Base-by-base conservation (phyloP, 2,329 filamentous ascomycete species). In the Penicillium brasilianum region DNA sequence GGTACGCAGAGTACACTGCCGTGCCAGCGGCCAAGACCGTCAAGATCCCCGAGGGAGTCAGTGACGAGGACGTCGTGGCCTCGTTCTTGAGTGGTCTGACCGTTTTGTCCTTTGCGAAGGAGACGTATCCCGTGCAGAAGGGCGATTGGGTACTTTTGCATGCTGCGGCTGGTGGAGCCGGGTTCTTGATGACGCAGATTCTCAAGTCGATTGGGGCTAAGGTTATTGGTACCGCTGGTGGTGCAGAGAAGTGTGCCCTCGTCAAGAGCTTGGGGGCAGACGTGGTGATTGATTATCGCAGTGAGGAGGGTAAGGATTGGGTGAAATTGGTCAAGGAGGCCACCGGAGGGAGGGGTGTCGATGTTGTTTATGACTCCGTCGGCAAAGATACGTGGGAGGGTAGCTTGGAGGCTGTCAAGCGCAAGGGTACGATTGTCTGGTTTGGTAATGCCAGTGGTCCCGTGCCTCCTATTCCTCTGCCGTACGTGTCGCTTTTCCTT, bases 301-400 rank as follows among this genome's bases (percentile, higher is more conserved):
- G 97, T 65, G 91, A 96, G 73, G 91, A 93, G 64, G 89, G 88
- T 69, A 86, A 95, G 46, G 91, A 95, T 57, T 84, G 85, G 74
- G 88, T 95, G 58, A 91, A 96, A 66, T 84, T 84, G 72, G 83
- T 97, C 60, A 96, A 96, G 72, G 93, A 97, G 82, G 87, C 91
- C 52, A 97, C 92, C 0, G 85, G 82, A 1, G 89, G 89, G 0
- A 80, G 87, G 61, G 93, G 93, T 8, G 88, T 90, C 2, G 85
- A 87, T 65, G 92, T 89, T 10, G 89, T 96, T 30, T 96, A 92
- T 73, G 93, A 97, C 74, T 90, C 91, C 6, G 91, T 97, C 2
- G 93, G 93, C 13, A 92, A 92, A 80, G 84, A 84, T 52, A 97
- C 93, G 0, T 96, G 95, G 78, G 91, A 97, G 68, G 83, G 86